phyloP scores from a whole-genome alignment of 1,284 basidiomycete species.

The Ceratobasidium sp. region DNA sequence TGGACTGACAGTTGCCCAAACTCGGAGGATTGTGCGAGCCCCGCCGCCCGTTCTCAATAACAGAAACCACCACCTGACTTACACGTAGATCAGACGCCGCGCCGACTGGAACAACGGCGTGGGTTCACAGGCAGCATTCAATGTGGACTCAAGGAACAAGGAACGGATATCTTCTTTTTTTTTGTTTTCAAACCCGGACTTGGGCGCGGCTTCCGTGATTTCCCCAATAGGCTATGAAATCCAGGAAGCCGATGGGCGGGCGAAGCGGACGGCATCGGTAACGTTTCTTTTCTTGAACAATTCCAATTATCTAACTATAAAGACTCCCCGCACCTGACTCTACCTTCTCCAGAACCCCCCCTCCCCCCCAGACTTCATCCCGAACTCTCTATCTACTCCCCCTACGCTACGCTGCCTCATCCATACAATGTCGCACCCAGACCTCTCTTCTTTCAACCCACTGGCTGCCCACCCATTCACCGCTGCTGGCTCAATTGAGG shows the following conservation, averaged over 20 bases:
- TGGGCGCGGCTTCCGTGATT: slow-evolving; percentile 25
- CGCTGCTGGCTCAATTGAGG: neutral
- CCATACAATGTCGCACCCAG: neutral
- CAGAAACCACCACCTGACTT: slow-evolving; percentile 17
- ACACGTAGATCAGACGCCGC: neutral
- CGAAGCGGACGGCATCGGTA: slow-evolving; percentile 17
- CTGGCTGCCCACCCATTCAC: slow-evolving; percentile 27
- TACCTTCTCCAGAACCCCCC: neutral
- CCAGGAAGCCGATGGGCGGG: neutral
- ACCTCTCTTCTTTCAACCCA: slow-evolving; percentile 21
- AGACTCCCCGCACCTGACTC: neutral
- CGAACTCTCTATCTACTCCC: neutral
- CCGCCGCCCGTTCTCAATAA: slow-evolving; percentile 21
- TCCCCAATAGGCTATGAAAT: slow-evolving; percentile 21
- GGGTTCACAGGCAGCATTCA: neutral
- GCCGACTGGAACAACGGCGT: slow-evolving; percentile 3
- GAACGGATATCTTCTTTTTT: slow-evolving; percentile 9
- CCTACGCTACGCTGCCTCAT: neutral
- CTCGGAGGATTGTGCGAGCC: neutral
- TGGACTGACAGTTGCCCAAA: neutral
- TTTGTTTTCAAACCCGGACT: slow-evolving; percentile 29
- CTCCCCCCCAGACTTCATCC: neutral
- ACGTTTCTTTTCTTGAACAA: neutral
- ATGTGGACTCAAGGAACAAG: slow-evolving; percentile 16
- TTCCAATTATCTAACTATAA: neutral